Evolutionary conservation across 306 rosid species (phyloP).

Genomic region (Pachyrhizus erosus): DNA sequence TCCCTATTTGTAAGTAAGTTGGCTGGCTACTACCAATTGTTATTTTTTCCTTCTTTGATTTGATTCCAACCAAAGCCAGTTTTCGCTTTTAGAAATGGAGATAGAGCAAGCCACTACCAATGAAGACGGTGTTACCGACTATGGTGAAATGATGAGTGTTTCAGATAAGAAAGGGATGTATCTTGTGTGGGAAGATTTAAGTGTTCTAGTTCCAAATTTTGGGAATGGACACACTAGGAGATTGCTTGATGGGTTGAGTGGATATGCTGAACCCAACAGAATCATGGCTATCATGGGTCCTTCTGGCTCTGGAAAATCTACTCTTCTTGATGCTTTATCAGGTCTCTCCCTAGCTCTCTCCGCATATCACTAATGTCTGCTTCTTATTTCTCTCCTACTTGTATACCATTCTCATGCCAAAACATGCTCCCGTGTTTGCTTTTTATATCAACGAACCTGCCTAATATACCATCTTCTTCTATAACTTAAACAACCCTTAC

Average conservation of each 20-base stretch:
- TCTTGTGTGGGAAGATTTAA: constrained; percentile 85
- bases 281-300: constrained; percentile 99
- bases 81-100: constrained; percentile 47
- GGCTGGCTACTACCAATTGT: neutral
- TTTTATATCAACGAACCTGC: neutral
- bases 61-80: neutral
- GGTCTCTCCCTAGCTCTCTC: constrained; percentile 56
- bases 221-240: constrained; percentile 70
- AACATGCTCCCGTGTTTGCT: neutral
- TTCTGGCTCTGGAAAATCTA: constrained; percentile 95
- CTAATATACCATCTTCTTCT: neutral
- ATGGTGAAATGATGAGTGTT: neutral
- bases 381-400: neutral
- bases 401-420: neutral
- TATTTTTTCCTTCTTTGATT: neutral
- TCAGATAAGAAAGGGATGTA: constrained; percentile 54
- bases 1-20: neutral
- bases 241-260: constrained; percentile 75
- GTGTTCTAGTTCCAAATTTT: constrained; percentile 75
- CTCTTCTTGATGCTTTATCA: constrained; percentile 92
- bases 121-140: constrained; percentile 6
- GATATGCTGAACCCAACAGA: constrained; percentile 84
- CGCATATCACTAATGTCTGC: neutral
- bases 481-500: neutral
- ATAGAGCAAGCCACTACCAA: constrained; percentile 33